phyloP scores from a whole-genome alignment of 805 yeast genomes.

The Pichia membranifaciens region DNA sequence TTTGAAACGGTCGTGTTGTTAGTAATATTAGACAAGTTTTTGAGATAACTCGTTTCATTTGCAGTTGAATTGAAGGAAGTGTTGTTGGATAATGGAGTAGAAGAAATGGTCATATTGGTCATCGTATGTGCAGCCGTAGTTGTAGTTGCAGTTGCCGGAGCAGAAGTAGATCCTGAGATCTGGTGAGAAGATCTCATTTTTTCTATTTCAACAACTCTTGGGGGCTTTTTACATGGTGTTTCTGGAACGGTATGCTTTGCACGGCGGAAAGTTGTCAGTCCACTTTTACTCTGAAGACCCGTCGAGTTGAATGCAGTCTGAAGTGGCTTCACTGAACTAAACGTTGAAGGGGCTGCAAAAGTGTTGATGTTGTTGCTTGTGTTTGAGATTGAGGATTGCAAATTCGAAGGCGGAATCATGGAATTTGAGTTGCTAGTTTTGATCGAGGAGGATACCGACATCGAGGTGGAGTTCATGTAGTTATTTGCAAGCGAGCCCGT shows the following conservation, averaged over 20 bases:
- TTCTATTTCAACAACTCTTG: slow-evolving; percentile 23
- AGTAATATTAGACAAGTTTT: slow-evolving; percentile 1
- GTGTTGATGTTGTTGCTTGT: slow-evolving; percentile 24
- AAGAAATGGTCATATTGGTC: neutral
- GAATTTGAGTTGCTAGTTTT: slow-evolving; percentile 10
- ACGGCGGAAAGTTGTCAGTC: slow-evolving; percentile 38
- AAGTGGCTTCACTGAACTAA: slow-evolving; percentile 71
- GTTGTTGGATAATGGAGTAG: slow-evolving; percentile 7
- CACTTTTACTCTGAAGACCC: slow-evolving; percentile 57
- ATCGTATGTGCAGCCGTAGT: neutral
- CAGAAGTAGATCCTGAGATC: slow-evolving; percentile 1
- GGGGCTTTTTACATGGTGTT: slow-evolving; percentile 55
- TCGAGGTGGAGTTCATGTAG: neutral
- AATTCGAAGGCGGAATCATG: neutral
- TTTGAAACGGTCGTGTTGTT: slow-evolving; percentile 8
- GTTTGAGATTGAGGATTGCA: neutral
- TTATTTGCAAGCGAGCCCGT: slow-evolving; percentile 4
- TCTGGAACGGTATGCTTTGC: slow-evolving; percentile 44
- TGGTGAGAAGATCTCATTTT: neutral
- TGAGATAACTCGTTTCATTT: slow-evolving; percentile 7
- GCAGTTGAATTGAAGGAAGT: slow-evolving; percentile 6
- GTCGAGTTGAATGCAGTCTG: slow-evolving; percentile 78
- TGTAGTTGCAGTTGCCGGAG: slow-evolving; percentile 5
- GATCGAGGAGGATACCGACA: slow-evolving; percentile 11
- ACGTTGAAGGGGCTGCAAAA: slow-evolving; percentile 44